These are phyloP conservation scores for Dendrocalamus latiflorus DNA, from an alignment of 202 grass and related monocot species.

Conservation along the genomic window DNA sequence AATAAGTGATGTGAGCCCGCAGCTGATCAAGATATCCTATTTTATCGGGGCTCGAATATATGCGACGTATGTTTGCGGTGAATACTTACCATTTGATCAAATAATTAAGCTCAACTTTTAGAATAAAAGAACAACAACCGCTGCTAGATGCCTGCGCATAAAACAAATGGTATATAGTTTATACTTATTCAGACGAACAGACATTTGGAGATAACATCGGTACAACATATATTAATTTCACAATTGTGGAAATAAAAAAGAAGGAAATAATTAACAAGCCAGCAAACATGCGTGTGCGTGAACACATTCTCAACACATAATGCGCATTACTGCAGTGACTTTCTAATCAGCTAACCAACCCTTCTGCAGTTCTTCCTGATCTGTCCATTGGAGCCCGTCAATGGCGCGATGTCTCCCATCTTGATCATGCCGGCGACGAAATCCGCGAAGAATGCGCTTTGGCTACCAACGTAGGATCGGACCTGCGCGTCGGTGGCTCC, in stretches of 20 bases:
- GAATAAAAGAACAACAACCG: neutral
- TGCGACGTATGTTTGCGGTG: neutral
- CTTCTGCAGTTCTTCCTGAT: slow-evolving; percentile 75
- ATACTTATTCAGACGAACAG: neutral
- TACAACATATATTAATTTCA: neutral
- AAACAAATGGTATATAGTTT: neutral
- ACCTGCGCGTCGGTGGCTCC: slow-evolving; percentile 46
- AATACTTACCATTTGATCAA: neutral
- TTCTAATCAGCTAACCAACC: slow-evolving; percentile 32
- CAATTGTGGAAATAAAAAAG: neutral
- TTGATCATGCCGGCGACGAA: slow-evolving; percentile 60
- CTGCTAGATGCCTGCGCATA: neutral
- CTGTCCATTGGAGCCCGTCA: slow-evolving; percentile 51
- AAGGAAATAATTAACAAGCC: neutral
- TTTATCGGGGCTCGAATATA: no score
- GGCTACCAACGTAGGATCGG: slow-evolving; percentile 20
- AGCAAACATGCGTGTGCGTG: neutral
- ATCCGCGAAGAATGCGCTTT: slow-evolving; percentile 40
- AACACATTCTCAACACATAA: neutral
- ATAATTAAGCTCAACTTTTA: neutral
- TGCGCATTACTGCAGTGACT: neutral
- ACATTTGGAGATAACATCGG: neutral
- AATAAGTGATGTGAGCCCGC: neutral
- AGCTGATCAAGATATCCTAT: neutral
- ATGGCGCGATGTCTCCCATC: slow-evolving; percentile 63